Base-by-base conservation (phyloP, 495 filamentous ascomycete genomes). In the Massariosphaeria phaeospora region DNA sequence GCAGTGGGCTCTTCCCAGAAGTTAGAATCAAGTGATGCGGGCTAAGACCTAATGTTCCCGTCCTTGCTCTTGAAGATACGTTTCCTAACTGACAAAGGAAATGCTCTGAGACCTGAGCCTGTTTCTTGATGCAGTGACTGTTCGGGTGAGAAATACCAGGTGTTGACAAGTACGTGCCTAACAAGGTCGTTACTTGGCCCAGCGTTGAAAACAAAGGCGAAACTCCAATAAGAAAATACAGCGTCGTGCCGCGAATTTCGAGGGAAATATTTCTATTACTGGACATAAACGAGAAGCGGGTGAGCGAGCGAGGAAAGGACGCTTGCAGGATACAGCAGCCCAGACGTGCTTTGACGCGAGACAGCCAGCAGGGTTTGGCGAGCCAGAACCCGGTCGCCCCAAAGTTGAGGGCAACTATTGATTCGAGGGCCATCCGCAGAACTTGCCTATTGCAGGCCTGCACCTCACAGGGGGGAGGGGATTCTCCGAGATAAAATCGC, bases 321-420 rank as follows among this genome's bases (percentile, higher is more conserved):
- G 27, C 3, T 29, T n/a, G 12, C 17, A 20, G 40, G 38, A 38
- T 44, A 35, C 41, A 25, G 56, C 18, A 57, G 42, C 43, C 59
- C 53, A 59, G 59, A 63, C 55, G 45, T 59, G 51, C 60, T 31
- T 59, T 54, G 57, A 42, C 39, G 57, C 57, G 55, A 55, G 43
- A 50, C 29, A 29, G 33, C 26, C 50, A 36, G 55, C 61, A 63
- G 61, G 61, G 55, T 52, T 63, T 56, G 61, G 55, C 61, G 61
- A 63, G 40, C 18, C 36, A n/a, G 35, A 24, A 44, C 45, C 55
- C 43, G 34, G 40, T 35, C 20, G 48, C 47, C 46, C 40, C 48
- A 59, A 55, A 46, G 34, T 55, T 47, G 33, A 55, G 36, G 27
- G 21, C 26, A 40, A 56, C 46, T 59, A 63, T 52, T 52, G 55